Conservation (phyloP, 495 filamentous ascomycete species). For the Penicillium manginii region DNA sequence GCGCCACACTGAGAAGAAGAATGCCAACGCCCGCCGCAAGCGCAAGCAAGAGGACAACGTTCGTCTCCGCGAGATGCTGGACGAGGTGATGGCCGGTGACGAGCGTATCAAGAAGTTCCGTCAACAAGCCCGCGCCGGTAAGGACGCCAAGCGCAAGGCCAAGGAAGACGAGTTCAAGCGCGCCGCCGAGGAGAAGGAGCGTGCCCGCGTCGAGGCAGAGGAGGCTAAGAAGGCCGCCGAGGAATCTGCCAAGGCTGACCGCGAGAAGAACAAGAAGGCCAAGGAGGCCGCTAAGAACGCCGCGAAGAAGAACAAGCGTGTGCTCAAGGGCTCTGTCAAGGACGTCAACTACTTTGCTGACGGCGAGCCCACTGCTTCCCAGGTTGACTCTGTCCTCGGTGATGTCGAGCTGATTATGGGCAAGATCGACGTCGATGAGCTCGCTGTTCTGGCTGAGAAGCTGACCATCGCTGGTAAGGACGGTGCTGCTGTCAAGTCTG, state of each 20-base stretch:
- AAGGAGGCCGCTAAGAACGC: conserved; percentile 98
- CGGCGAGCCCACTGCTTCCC: conserved; percentile 66
- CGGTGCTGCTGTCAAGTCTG: conserved; percentile 64
- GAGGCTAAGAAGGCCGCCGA: conserved; percentile 79
- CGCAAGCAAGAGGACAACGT: conserved; percentile 97
- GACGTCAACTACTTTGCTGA: conserved; percentile 86
- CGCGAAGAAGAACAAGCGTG: conserved; percentile 99
- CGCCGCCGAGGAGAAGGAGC: conserved; percentile 75
- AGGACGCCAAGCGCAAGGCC: conserved; percentile 90
- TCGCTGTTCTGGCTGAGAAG: conserved; percentile 76
- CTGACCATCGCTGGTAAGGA: conserved; percentile 63
- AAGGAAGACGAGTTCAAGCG: conserved; percentile 90
- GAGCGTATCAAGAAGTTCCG: conserved; percentile 97
- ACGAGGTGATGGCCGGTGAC: conserved; percentile 78
- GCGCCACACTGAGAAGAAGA: conserved; percentile 96
- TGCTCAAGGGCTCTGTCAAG: conserved; percentile 88
- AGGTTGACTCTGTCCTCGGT: conserved; percentile 79
- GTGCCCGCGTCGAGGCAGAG: conserved; percentile 77
- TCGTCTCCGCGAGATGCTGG: conserved; percentile 84
- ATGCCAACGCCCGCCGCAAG: conserved; percentile 95
- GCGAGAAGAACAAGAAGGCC: conserved; percentile 88
- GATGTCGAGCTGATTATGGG: conserved; percentile 87
- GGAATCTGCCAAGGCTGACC: conserved; percentile 79
- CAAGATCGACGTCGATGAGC: conserved; percentile 88
- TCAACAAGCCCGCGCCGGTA: conserved; percentile 84